Conservation (phyloP, 805 yeast genomes). For the Ogataea pini region DNA sequence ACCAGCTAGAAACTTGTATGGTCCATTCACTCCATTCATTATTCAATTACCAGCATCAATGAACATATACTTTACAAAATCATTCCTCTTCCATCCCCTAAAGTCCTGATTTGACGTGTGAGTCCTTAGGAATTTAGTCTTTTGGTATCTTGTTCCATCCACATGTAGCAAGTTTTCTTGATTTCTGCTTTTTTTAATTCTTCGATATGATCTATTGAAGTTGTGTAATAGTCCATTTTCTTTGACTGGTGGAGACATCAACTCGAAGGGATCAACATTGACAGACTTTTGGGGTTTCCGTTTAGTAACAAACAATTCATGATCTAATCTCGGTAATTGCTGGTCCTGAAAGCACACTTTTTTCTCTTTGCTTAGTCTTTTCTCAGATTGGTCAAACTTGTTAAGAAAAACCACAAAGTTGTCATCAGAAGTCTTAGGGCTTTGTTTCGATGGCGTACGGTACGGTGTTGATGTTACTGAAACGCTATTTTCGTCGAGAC, state of each 20-base stretch:
- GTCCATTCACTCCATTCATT: too few species aligned
- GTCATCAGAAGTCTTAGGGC: background rate
- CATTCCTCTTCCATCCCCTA: constrained; percentile 14
- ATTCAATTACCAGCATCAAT: background rate
- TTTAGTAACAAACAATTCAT: constrained; percentile 7
- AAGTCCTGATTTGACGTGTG: background rate
- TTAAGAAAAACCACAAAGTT: constrained; percentile 14
- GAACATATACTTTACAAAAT: constrained; percentile 11
- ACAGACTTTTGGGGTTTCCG: background rate
- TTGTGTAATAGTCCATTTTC: background rate
- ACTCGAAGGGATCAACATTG: background rate
- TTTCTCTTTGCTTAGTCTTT: constrained; percentile 5
- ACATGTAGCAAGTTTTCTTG: constrained; percentile 7
- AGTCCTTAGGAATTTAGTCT: constrained; percentile 10
- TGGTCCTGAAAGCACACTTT: constrained; percentile 20
- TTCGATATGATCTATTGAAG: background rate
- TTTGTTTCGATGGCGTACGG: constrained; percentile 11
- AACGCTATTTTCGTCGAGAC: constrained; percentile 15
- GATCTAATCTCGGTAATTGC: background rate
- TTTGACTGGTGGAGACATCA: background rate
- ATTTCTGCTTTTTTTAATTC: constrained; percentile 3
- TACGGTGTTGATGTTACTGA: constrained; percentile 24
- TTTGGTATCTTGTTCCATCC: background rate
- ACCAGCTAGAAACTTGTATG: too few species aligned
- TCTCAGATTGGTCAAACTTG: constrained; percentile 5